Percentiles rank a stretch among this genome's conserved stretches.
Evolutionary conservation across 2,329 filamentous ascomycete genomes (phyloP).

Genomic region (Stachybotrys echinatus): DNA sequence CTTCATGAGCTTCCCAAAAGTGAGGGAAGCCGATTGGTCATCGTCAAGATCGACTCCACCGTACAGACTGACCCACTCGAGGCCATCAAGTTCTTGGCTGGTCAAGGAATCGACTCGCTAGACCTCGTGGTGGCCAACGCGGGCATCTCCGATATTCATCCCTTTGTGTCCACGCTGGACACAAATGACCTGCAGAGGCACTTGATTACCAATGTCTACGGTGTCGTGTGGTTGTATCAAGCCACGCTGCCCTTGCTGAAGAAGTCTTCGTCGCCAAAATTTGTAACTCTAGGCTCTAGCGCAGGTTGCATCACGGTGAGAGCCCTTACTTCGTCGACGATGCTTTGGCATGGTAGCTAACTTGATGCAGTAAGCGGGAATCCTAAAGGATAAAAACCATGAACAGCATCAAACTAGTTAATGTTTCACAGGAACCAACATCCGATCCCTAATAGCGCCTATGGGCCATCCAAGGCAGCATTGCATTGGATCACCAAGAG

Average conservation of each 20-base stretch:
- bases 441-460: conserved; percentile 26
- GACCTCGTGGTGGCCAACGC: neutral
- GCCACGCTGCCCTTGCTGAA: neutral
- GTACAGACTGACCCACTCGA: neutral
- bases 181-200: neutral
- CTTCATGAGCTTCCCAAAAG: neutral
- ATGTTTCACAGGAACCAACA: conserved; percentile 12
- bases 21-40: neutral
- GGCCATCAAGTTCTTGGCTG: neutral
- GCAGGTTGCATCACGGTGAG: neutral
- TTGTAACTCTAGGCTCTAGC: neutral
- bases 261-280: neutral
- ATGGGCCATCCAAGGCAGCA: conserved; percentile 36
- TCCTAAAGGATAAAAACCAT: too few relatives aligned
- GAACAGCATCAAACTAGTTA: too few relatives aligned
- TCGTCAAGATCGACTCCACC: neutral
- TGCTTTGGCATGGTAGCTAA: too few relatives aligned
- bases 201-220: neutral
- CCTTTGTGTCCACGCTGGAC: neutral
- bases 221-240: neutral
- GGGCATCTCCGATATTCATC: neutral
- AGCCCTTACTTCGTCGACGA: too few relatives aligned
- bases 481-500: conserved; percentile 21
- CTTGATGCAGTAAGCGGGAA: too few relatives aligned
- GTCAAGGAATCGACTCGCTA: neutral